phyloP scores from a whole-genome alignment of 1,284 basidiomycete species.

The Trichosporon faecale region DNA sequence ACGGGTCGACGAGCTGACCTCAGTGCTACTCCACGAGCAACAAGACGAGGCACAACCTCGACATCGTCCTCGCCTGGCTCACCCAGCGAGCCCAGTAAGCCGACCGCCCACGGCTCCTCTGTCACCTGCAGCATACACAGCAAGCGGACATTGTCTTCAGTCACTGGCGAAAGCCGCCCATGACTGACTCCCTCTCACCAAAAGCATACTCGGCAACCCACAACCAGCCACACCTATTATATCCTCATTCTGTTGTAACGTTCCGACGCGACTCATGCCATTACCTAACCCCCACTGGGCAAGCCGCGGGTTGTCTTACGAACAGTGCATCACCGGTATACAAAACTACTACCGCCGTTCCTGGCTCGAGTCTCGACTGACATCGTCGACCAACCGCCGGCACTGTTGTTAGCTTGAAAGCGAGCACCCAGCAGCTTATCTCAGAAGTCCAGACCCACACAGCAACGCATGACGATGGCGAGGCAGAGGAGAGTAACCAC shows the following conservation, averaged over 20 bases:
- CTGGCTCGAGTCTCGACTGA: too few relatives aligned
- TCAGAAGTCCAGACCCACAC: too few relatives aligned
- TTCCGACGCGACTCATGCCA: background rate
- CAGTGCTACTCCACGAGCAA: slow-evolving; percentile 60
- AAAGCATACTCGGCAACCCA: background rate
- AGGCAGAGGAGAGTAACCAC: too few relatives aligned
- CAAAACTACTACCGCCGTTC: too few relatives aligned
- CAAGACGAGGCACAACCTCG: slow-evolving; percentile 86
- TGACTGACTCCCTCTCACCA: background rate
- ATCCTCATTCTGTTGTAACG: background rate
- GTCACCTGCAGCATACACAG: background rate
- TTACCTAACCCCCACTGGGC: background rate
- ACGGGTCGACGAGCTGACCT: slow-evolving; percentile 7
- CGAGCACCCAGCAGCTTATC: too few relatives aligned
- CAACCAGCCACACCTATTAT: background rate
- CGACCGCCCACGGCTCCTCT: background rate
- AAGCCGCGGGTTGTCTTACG: too few relatives aligned
- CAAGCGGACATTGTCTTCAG: too few relatives aligned
- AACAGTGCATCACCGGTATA: too few relatives aligned
- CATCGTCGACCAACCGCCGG: too few relatives aligned
- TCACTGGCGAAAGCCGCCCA: too few relatives aligned
- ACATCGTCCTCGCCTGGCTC: slow-evolving; percentile 56
- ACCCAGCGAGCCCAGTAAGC: slow-evolving; percentile 38
- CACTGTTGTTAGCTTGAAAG: too few relatives aligned
- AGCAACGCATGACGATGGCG: too few relatives aligned